Conservation (phyloP, 1,284 basidiomycete genomes). For the Rhodofomes roseus region DNA sequence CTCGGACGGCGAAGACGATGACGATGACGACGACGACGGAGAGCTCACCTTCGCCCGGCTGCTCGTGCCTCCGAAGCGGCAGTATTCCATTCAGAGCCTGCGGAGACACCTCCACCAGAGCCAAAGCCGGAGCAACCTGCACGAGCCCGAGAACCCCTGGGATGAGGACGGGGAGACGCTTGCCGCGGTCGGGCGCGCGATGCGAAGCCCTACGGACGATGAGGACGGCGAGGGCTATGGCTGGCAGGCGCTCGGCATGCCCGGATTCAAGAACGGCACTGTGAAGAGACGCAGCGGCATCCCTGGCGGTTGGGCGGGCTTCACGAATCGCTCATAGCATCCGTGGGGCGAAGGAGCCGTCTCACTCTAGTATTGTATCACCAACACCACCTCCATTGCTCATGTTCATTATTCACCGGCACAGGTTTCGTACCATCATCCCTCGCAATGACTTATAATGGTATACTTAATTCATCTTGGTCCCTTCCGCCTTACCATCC, state of each 20-base stretch:
- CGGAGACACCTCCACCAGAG: constrained; percentile 51
- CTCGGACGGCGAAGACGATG: constrained; percentile 22
- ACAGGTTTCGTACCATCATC: not conserved
- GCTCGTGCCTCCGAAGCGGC: constrained; percentile 66
- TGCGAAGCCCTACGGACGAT: constrained; percentile 22
- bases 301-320: constrained; percentile 22
- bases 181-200: constrained; percentile 12
- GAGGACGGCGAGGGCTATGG: constrained; percentile 15
- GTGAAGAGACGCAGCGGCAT: constrained; percentile 22
- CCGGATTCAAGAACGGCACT: constrained; percentile 20
- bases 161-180: constrained; percentile 22
- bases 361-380: not conserved
- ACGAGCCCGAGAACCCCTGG: constrained; percentile 7
- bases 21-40: constrained; percentile 51
- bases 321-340: constrained; percentile 13
- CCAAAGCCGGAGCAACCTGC: constrained; percentile 17
- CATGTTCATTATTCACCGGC: not conserved
- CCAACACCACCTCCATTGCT: not conserved
- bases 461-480: constrained; percentile 1
- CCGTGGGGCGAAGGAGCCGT: not conserved
- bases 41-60: constrained; percentile 64
- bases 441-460: not conserved
- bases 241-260: constrained; percentile 15
- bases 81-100: constrained; percentile 65
- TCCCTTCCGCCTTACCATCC: not conserved